phyloP scores from a whole-genome alignment of 768 basidiomycete species.

The Gelatoporia subvermispora region DNA sequence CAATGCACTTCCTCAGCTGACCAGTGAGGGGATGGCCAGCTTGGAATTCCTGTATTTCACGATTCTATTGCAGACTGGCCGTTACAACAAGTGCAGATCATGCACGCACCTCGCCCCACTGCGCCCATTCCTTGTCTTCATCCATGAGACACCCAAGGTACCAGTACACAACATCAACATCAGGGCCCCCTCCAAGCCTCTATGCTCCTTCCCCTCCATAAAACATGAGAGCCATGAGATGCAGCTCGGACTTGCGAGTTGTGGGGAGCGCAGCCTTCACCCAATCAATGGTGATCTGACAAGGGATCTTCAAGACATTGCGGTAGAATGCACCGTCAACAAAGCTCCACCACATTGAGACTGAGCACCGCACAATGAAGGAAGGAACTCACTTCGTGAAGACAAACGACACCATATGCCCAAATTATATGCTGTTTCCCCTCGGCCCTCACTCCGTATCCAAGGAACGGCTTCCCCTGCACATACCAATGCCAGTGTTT shows the following conservation, averaged over 20 bases:
- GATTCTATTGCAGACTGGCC: background rate
- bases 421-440: slow-evolving; percentile 95
- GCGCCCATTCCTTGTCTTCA: slow-evolving; percentile 83
- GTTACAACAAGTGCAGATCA: background rate
- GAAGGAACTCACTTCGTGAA: slow-evolving; percentile 85
- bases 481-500: slow-evolving; percentile 92
- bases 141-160: slow-evolving; percentile 95
- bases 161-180: slow-evolving; percentile 94
- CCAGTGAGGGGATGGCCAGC: slow-evolving; percentile 84
- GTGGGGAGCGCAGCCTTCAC: slow-evolving; percentile 89
- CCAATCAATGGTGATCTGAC: slow-evolving; percentile 90
- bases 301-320: slow-evolving; percentile 89
- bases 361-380: background rate
- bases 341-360: slow-evolving; percentile 45
- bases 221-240: too few relatives aligned
- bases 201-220: slow-evolving; percentile 89
- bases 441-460: slow-evolving; percentile 97
- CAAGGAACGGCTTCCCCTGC: slow-evolving; percentile 94
- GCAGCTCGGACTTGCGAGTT: slow-evolving; percentile 70
- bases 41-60: slow-evolving; percentile 72
- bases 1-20: slow-evolving; percentile 87
- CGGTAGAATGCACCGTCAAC: slow-evolving; percentile 92
- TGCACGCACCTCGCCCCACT: slow-evolving; percentile 67
- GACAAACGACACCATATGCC: slow-evolving; percentile 95
- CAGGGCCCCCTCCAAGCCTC: slow-evolving; percentile 85